Conservation (phyloP, 208 protist genomes). For the Leishmania guyanensis region DNA sequence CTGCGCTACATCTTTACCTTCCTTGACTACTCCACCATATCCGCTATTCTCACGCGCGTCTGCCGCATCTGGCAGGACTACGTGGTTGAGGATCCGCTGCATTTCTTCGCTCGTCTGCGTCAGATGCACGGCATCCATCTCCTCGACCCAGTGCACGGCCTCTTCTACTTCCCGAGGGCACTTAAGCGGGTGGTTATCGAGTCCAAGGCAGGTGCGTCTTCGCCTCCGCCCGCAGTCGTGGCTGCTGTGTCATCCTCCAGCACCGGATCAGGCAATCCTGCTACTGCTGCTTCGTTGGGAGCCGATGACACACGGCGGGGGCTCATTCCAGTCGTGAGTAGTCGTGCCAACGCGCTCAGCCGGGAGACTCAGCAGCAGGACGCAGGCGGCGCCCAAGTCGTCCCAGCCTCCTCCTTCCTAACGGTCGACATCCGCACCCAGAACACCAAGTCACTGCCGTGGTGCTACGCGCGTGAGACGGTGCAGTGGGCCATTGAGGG, state of each 20-base stretch:
- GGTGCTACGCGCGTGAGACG: constrained; percentile 32
- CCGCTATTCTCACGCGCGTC: constrained; percentile 24
- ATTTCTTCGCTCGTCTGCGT: constrained; percentile 32
- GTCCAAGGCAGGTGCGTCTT: constrained; percentile 2
- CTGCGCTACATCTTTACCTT: constrained; percentile 43
- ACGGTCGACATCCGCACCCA: constrained; percentile 61
- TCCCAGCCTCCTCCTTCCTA: constrained; percentile 41
- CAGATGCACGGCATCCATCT: constrained; percentile 59
- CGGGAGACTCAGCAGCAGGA: constrained; percentile 5
- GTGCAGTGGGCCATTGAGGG: constrained; percentile 37
- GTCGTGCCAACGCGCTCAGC: background rate
- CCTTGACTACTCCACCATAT: constrained; percentile 56
- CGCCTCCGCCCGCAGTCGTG: background rate
- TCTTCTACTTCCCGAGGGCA: constrained; percentile 53
- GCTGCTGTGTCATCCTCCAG: background rate
- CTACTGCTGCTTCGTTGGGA: background rate
- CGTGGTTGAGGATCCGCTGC: constrained; percentile 31
- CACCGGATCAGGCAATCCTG: background rate
- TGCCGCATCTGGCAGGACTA: constrained; percentile 39
- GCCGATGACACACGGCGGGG: background rate
- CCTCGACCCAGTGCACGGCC: constrained; percentile 44
- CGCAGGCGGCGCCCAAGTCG: constrained; percentile 13
- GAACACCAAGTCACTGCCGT: constrained; percentile 49
- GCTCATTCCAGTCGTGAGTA: background rate
- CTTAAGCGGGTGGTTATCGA: constrained; percentile 46